Base-by-base conservation (phyloP, 345 rosid species). In the Aquilaria yunnanensis region DNA sequence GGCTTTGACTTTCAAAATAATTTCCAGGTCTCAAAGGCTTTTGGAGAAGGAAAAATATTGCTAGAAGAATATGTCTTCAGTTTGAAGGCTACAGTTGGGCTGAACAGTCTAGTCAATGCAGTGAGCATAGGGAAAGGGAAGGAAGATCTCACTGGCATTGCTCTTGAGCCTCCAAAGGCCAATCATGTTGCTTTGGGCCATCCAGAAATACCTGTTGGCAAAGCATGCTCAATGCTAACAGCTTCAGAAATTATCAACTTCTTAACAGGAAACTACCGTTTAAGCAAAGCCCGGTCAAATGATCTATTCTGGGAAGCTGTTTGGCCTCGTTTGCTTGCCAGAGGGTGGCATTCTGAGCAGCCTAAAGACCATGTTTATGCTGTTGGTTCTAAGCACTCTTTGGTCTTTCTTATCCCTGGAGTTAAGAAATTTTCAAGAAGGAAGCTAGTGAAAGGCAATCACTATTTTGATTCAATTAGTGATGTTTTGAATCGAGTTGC, bases 241-340 rank as follows among this genome's bases (percentile, higher is more conserved):
- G 49, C 83, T 45, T 34, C 57, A 5, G 91, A 88, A 57, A 86
- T 91, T 32, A 75, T 86, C 69, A 75, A 78, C 47, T 83, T 81
- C 63, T 78, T 88, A 58, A 88, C 86, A 0, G 96, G 97, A 56
- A 80, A 77, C 58, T 78, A 74, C 65, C 80, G 96, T 68, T 72
- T 91, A 69, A 86, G 97, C 75, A 91, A 91, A 78, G 86, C 89
- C 11, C 63, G 88, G 62, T 86, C 93, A 50, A 77, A 73, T 64
- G 91, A 88, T 74, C 85, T 91, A 65, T 88, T 91, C 73, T 91
- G 94, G 97, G 97, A 91, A 77, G 97, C 96, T 62, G 96, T 88
- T 46, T 91, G 96, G 97, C 97, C 96, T 33, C 91, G 94, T 49
- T 71, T 91, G 57, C 75, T 91, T 67, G 96, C 91, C 57, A 79